A percentile compares a stretch with the other conserved stretches of the same genome.
These are phyloP conservation scores for Paspalum vaginatum DNA, from an alignment of 176 grass and related monocot species.

Conservation along the genomic window DNA sequence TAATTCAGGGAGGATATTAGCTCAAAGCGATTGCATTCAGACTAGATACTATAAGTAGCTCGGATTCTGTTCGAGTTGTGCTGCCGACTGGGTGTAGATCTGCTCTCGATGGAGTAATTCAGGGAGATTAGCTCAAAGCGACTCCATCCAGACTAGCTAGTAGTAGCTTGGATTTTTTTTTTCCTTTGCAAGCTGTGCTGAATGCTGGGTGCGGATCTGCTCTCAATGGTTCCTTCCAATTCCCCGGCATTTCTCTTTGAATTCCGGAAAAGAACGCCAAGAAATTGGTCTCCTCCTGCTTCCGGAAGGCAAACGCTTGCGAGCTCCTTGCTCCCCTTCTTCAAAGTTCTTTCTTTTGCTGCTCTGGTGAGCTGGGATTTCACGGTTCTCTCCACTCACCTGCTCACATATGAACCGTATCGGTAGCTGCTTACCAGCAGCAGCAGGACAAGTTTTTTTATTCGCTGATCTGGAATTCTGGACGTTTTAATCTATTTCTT, in stretches of 20 bases:
- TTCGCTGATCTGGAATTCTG: neutral
- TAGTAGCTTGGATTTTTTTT: constrained; percentile 36
- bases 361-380: neutral
- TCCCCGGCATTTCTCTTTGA: neutral
- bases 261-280: neutral
- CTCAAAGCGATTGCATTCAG: neutral
- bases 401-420: neutral
- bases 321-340: neutral
- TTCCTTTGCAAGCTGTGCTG: neutral
- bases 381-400: constrained; percentile 2
- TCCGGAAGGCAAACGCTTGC: neutral
- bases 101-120: constrained; percentile 36
- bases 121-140: neutral
- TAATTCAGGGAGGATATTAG: constrained; percentile 20
- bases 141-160: neutral
- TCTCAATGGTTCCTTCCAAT: neutral
- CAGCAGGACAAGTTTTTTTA: neutral
- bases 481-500: neutral
- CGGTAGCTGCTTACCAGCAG: neutral
- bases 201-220: neutral
- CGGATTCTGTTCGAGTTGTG: constrained; percentile 2
- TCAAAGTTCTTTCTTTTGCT: neutral
- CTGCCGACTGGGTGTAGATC: too few species aligned
- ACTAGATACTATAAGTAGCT: neutral
- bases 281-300: neutral